Evolutionary conservation across 208 protist genomes (phyloP).

Genomic region (Tritrichomonas foetus): DNA sequence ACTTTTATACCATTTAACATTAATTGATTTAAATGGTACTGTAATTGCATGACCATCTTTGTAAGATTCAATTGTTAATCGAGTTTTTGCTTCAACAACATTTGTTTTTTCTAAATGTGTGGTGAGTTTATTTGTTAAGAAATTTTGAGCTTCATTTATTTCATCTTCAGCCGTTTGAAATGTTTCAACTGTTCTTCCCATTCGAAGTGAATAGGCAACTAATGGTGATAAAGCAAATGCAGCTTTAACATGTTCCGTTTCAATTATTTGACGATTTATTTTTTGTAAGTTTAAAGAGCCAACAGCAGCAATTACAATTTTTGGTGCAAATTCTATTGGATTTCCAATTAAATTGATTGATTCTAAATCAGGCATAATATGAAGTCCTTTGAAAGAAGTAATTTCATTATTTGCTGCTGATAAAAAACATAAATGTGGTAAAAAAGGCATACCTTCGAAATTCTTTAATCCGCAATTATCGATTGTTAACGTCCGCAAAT

Average conservation of each 20-base stretch:
- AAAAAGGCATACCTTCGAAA: slow-evolving; percentile 3
- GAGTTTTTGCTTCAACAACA: too few relatives aligned
- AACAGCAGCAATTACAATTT: neutral
- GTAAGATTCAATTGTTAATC: neutral
- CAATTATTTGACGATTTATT: neutral
- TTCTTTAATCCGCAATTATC: neutral
- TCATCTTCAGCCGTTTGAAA: neutral
- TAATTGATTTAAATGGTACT: neutral
- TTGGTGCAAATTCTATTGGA: neutral
- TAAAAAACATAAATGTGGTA: neutral
- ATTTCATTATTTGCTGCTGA: slow-evolving; percentile 1
- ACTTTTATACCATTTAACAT: neutral
- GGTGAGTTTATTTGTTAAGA: neutral
- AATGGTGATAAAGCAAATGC: neutral
- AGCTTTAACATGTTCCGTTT: neutral
- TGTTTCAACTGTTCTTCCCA: neutral
- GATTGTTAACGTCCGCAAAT: neutral
- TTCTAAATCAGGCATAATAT: neutral
- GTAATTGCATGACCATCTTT: neutral
- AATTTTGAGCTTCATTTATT: neutral
- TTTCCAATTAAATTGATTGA: neutral
- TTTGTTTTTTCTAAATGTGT: neutral
- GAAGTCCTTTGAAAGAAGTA: neutral
- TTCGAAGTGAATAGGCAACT: neutral
- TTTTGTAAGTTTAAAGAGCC: neutral